A percentile compares a stretch with the other conserved stretches of the same genome.
phyloP scores from a whole-genome alignment of 441 rosid genomes.

The Corymbia calophylla region DNA sequence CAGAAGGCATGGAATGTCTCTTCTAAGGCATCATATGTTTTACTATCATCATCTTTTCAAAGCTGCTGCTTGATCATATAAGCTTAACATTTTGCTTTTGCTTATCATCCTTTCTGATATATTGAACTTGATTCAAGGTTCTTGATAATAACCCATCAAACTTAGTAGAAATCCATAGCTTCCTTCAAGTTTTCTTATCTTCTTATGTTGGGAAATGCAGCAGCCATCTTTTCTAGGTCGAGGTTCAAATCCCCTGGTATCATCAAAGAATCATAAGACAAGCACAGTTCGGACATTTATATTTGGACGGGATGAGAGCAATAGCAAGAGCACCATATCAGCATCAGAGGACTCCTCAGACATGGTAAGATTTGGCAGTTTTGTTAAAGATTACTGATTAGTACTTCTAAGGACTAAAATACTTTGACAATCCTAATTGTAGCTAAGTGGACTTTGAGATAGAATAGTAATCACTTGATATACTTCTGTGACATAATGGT shows the following conservation, averaged over 20 bases:
- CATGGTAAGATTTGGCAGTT: constrained; percentile 31
- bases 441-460: not conserved
- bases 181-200: not conserved
- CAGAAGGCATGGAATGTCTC: not conserved
- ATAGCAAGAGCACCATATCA: constrained; percentile 37
- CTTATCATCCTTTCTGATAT: not conserved
- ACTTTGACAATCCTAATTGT: not conserved
- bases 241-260: constrained; percentile 42
- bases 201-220: constrained; percentile 15
- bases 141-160: not conserved
- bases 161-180: not conserved
- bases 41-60: not conserved
- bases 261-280: constrained; percentile 50
- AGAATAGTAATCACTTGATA: not conserved
- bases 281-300: constrained; percentile 53
- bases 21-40: not conserved
- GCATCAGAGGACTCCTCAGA: constrained; percentile 49
- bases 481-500: not conserved
- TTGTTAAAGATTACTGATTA: not conserved
- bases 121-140: not conserved
- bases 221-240: constrained; percentile 84
- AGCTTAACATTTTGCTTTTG: not conserved
- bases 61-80: not conserved
- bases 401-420: not conserved
- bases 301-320: constrained; percentile 77